Evolutionary conservation across 2,329 filamentous ascomycete genomes (phyloP).

Genomic region (Fusarium globosum): DNA sequence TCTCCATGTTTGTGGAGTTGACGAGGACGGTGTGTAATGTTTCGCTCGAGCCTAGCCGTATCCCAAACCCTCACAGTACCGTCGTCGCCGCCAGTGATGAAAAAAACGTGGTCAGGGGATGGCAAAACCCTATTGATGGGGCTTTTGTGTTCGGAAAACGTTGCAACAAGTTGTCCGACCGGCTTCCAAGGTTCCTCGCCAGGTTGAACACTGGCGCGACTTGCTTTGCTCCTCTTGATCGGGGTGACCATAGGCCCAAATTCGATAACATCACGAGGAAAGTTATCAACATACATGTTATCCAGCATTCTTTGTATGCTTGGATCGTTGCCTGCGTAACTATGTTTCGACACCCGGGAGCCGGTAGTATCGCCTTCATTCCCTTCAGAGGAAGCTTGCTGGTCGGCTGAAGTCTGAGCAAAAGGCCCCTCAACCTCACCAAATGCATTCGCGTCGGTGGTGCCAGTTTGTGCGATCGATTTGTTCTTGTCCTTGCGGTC

Average conservation of each 20-base stretch:
- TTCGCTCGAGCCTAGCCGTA: slow-evolving; percentile 86
- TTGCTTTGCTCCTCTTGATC: slow-evolving; percentile 66
- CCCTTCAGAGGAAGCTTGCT: slow-evolving; percentile 39
- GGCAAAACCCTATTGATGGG: slow-evolving; percentile 84
- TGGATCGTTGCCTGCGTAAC: slow-evolving; percentile 83
- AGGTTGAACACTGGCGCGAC: slow-evolving; percentile 59
- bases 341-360: slow-evolving; percentile 72
- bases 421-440: slow-evolving; percentile 70
- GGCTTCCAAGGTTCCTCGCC: slow-evolving; percentile 77
- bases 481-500: slow-evolving; percentile 70
- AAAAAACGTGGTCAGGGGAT: slow-evolving; percentile 92
- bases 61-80: slow-evolving; percentile 95
- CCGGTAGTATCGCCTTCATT: slow-evolving; percentile 48
- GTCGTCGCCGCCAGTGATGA: slow-evolving; percentile 93
- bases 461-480: slow-evolving; percentile 68
- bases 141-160: slow-evolving; percentile 87
- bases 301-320: slow-evolving; percentile 79
- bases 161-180: slow-evolving; percentile 83
- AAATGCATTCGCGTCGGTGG: slow-evolving; percentile 68
- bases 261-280: slow-evolving; percentile 71
- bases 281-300: slow-evolving; percentile 82
- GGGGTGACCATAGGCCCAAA: slow-evolving; percentile 86
- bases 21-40: slow-evolving; percentile 86
- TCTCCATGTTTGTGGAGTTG: slow-evolving; percentile 83
- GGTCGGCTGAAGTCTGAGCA: slow-evolving; percentile 47